Percentiles rank a stretch among this genome's conserved stretches.
Evolutionary conservation across 2,329 filamentous ascomycete species (phyloP).

Genomic region (Clonostachys byssicola): DNA sequence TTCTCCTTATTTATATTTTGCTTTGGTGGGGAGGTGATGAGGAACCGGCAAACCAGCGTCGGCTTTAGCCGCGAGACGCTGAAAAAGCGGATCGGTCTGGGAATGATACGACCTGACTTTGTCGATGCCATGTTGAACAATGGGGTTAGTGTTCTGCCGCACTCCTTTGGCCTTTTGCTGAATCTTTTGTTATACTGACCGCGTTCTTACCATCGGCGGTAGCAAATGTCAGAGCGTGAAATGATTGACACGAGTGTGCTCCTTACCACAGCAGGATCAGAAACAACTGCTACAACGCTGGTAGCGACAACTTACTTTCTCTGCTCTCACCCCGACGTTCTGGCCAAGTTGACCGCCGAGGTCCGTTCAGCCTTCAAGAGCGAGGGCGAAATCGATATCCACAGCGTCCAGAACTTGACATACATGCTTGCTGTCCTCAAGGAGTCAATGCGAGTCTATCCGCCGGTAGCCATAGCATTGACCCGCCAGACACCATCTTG

Average conservation of each 20-base stretch:
- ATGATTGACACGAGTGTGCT: not conserved
- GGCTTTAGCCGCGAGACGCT: too few species aligned
- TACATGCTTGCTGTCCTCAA: constrained; percentile 28
- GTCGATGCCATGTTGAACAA: too few species aligned
- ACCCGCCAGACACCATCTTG: constrained; percentile 5
- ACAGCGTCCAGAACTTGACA: constrained; percentile 19
- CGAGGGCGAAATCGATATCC: constrained; percentile 20
- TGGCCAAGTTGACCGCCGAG: not conserved
- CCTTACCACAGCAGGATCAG: constrained; percentile 26
- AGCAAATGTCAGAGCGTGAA: too few species aligned
- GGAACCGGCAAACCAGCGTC: too few species aligned
- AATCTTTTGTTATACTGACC: too few species aligned
- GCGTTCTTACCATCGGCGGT: too few species aligned
- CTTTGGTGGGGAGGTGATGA: too few species aligned
- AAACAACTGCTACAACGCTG: constrained; percentile 39
- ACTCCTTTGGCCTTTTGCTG: too few species aligned
- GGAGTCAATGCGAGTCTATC: constrained; percentile 32
- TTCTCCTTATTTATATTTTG: too few species aligned
- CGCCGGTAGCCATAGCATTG: constrained; percentile 9
- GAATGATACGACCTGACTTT: too few species aligned
- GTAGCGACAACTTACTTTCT: constrained; percentile 34
- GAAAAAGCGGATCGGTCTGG: too few species aligned
- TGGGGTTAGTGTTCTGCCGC: too few species aligned
- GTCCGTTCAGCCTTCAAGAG: not conserved
- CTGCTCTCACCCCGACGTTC: constrained; percentile 6